Evolutionary conservation across 352 stramenopile genomes (phyloP), one percentile per base, ranked within the genome.

Genomic region (Globisporangium carolinianum): DNA sequence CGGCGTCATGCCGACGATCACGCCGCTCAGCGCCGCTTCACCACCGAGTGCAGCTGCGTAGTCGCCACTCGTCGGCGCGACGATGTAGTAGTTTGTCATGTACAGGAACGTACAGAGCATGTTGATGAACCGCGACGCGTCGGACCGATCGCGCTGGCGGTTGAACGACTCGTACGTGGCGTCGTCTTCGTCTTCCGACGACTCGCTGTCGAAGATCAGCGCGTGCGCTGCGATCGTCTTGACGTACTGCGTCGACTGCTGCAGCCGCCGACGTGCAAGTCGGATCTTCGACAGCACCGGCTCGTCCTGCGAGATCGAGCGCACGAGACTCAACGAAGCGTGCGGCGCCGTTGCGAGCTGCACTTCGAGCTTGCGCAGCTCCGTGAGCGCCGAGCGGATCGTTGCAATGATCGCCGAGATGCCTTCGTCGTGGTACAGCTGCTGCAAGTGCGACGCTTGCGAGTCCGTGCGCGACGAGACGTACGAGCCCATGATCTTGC

Each of bases 51-150:
- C 80, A 1, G 79, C 83, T 0, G 93, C 89, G 67, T 98, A 98
- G 50, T 96, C 79, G 53, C 87, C 87, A 61, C 85, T 96, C 17
- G 93, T 98, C 6, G 96, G 96, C 42, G 94, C 92, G 10, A 98
- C 94, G 67, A 99, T 98, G 76, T 98, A 98, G 77, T 98, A 98
- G 79, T 99, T 99, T 53, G 87, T 96, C 93, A 98, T 98, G 79
- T 98, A 99, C 39, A 99, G 72, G 71, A 98, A 97, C 3, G 94
- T 98, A 49, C 82, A 96, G 6, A 89, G 69, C 69, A 98, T 90
- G 73, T 98, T 99, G 55, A 99, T 81, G 51, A 88, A 72, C 47
- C 86, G 77, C 17, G 86, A 95, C 11, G 81, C 65, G 54, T 88
- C 66, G 5, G 79, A 91, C 37, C 67, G 62, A 47, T 76, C 63